A percentile compares a stretch with the other conserved stretches of the same genome.
Conservation (phyloP, 176 grass and related monocot species). For the Puya raimondii region DNA sequence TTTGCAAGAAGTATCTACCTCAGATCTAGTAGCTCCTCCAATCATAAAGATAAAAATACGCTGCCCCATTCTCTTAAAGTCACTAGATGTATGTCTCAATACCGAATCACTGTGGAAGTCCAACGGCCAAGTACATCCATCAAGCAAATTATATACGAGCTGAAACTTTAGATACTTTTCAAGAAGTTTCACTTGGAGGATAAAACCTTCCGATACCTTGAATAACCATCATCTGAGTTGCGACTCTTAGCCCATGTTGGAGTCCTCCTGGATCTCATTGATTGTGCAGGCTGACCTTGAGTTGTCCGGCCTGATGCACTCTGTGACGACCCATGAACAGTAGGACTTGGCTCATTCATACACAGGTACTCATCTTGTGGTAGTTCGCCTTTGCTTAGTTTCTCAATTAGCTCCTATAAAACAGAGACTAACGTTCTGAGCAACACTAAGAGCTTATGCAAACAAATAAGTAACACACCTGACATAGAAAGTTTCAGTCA, state of each 20-base stretch:
- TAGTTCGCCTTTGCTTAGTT: constrained; percentile 64
- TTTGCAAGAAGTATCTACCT: constrained; percentile 34
- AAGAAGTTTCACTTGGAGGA: not conserved
- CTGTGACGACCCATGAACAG: constrained; percentile 23
- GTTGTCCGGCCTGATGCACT: constrained; percentile 7
- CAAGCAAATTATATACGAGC: not conserved
- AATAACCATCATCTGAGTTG: constrained; percentile 57
- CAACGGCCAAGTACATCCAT: not conserved
- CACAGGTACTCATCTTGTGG: constrained; percentile 64
- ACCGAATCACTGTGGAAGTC: constrained; percentile 62
- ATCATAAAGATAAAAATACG: constrained; percentile 87
- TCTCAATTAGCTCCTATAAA: constrained; percentile 68
- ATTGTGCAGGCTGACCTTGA: constrained; percentile 42
- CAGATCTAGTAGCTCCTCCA: constrained; percentile 90
- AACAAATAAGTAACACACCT: not conserved
- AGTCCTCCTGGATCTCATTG: constrained; percentile 68
- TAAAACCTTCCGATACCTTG: constrained; percentile 44
- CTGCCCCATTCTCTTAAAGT: constrained; percentile 96
- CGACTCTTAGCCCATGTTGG: constrained; percentile 67
- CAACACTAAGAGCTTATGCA: not conserved
- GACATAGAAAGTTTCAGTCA: too few species aligned
- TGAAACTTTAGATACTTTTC: too few species aligned
- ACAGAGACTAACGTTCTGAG: constrained; percentile 1
- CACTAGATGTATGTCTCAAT: constrained; percentile 47
- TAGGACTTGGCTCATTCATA: constrained; percentile 49